Conservation (phyloP, 1,284 basidiomycete species). For the Tilletiaria anomala region DNA sequence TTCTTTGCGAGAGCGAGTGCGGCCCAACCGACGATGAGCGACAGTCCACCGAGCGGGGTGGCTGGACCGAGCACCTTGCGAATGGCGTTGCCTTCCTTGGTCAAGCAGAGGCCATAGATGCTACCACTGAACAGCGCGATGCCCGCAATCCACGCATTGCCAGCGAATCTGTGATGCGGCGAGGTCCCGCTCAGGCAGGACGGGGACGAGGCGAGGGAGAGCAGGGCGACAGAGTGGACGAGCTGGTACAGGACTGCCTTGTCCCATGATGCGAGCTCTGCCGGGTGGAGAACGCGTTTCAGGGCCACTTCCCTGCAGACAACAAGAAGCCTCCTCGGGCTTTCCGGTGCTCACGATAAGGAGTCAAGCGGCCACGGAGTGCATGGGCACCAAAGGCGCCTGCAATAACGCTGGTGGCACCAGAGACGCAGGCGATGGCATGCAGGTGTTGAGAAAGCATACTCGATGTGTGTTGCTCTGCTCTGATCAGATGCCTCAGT, state of each 20-base stretch:
- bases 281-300: constrained; percentile 1
- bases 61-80: constrained; percentile 28
- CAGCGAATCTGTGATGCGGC: constrained; percentile 13
- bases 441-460: too few species aligned
- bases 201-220: constrained; percentile 18
- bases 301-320: too few species aligned
- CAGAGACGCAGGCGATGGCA: too few species aligned
- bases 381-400: too few species aligned
- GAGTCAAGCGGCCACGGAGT: too few species aligned
- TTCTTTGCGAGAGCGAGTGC: constrained; percentile 19
- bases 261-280: constrained; percentile 17
- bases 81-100: constrained; percentile 17
- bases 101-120: constrained; percentile 33
- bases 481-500: too few species aligned
- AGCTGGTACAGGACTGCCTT: constrained; percentile 34
- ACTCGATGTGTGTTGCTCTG: too few species aligned
- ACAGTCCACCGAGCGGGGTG: constrained; percentile 30
- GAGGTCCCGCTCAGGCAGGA: too few species aligned
- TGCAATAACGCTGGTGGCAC: too few species aligned
- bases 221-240: constrained; percentile 29
- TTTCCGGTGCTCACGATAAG: too few species aligned
- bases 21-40: constrained; percentile 32
- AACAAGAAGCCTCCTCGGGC: too few species aligned
- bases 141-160: constrained; percentile 25
- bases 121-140: constrained; percentile 32